Evolutionary conservation across 148 eudicot genomes (phyloP), one percentile per base, ranked within the genome.

Genomic region (Vaccinium corymbosum): DNA sequence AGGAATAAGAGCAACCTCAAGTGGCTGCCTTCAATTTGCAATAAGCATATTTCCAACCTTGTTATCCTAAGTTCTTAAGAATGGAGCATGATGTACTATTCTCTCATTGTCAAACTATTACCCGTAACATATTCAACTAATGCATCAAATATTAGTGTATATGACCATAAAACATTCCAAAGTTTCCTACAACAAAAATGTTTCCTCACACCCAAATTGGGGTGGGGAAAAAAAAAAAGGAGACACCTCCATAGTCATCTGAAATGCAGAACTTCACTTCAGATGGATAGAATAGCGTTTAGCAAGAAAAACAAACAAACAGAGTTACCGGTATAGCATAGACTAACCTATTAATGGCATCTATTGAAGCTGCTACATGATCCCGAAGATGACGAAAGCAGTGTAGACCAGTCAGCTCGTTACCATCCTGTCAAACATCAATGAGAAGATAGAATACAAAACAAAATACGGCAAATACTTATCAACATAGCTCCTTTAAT

Each of bases 331-430:
- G 79, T 17, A 79, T 76, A 50, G 79, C 82, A 48, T 42, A 83
- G 53, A 90, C 96, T 81, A 89, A 97, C 99, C 98, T 95, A 91
- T 95, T 95, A 85, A 97, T 89, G 48, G 98, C 88, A 73, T 95
- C 98, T 83, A 93, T 82, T 76, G 98, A 90, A 86, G 93, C 85
- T 38, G 93, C 90, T 85, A 97, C 90, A 87, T 93, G 94, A 88
- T 94, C 96, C 59, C 94, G 92, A 80, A 97, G 95, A 90, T 93
- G 98, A 81, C 99, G 98, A 87, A 97, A 97, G 89, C 99, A 97
- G 84, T 97, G 98, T 81, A 97, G 86, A 84, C 99, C 99, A 53
- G 97, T 90, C 90, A 97, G 88, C 88, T 97, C 98, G 75, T 94
- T 95, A 50, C 96, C 98, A 76, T 92, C 94, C 99, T 97, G 88